phyloP scores from a whole-genome alignment of 805 yeast genomes.

The Teunomyces lycoperdinae region DNA sequence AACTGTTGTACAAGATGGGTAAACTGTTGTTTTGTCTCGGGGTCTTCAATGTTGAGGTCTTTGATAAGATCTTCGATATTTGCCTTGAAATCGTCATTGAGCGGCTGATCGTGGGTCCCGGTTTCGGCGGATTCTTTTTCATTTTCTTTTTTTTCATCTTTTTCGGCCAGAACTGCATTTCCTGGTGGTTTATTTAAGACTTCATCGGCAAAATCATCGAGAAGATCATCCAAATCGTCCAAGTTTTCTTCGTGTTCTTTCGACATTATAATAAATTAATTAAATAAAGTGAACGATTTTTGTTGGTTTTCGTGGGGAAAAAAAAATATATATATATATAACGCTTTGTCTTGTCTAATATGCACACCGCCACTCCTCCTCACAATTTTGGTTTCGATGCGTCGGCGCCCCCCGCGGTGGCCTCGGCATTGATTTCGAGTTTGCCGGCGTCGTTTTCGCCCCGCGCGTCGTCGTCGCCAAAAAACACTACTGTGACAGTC shows the following conservation, averaged over 20 bases:
- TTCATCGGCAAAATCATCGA: conserved; percentile 82
- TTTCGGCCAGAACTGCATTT: conserved; percentile 20
- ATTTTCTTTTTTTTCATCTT: conserved; percentile 8
- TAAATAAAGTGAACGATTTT: background rate
- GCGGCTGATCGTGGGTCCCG: conserved; percentile 13
- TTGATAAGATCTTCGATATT: conserved; percentile 43
- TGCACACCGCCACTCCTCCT: too few species aligned
- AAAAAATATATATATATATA: background rate
- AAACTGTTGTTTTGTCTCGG: conserved; percentile 50
- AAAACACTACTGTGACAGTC: conserved; percentile 93
- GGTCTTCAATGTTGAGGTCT: conserved; percentile 49
- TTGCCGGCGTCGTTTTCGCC: conserved; percentile 44
- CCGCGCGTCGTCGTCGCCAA: conserved; percentile 60
- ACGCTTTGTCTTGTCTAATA: conserved; percentile 3
- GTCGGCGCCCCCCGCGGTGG: conserved; percentile 56
- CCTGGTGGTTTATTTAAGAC: conserved; percentile 63
- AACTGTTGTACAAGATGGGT: conserved; percentile 47
- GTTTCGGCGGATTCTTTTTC: conserved; percentile 5
- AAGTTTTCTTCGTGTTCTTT: conserved; percentile 44
- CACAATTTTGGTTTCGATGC: conserved; percentile 47
- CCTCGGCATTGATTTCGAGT: conserved; percentile 53
- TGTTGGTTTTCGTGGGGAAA: background rate
- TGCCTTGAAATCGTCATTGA: conserved; percentile 30
- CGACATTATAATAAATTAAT: background rate
- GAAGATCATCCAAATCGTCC: conserved; percentile 77